phyloP scores from a whole-genome alignment of 1,284 basidiomycete species.

The Paramarasmius palmivorus region DNA sequence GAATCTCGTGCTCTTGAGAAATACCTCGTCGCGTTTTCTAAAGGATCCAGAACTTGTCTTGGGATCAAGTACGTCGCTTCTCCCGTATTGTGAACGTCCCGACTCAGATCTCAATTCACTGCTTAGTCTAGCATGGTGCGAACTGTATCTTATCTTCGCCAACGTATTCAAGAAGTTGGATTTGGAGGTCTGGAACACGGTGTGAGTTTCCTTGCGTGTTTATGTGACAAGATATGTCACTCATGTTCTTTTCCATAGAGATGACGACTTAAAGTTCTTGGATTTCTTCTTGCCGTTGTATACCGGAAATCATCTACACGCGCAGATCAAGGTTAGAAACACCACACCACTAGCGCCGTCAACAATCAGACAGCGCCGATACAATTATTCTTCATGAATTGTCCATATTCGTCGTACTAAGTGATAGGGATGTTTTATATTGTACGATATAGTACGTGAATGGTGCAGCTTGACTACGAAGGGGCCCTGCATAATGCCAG shows the following conservation, averaged over 20 bases:
- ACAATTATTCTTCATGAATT: no score
- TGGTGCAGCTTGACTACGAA: no score
- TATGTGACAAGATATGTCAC: background rate
- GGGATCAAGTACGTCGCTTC: background rate
- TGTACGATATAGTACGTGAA: no score
- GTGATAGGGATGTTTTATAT: no score
- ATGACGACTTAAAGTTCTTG: background rate
- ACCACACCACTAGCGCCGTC: no score
- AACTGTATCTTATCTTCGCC: conserved; percentile 24
- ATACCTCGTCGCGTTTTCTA: conserved; percentile 10
- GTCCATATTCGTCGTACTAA: no score
- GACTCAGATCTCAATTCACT: background rate
- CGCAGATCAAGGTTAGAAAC: background rate
- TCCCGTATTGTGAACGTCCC: background rate
- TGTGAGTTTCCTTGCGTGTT: background rate
- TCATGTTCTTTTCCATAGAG: background rate
- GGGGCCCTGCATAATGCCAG: no score
- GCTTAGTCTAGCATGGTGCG: conserved; percentile 25
- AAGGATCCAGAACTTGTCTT: conserved; percentile 10
- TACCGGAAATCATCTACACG: background rate
- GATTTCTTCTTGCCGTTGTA: background rate
- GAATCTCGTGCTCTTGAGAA: background rate
- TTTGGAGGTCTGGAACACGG: conserved; percentile 13
- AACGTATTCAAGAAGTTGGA: conserved; percentile 26
- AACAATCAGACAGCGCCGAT: no score